A percentile compares a stretch with the other conserved stretches of the same genome.
Conservation (phyloP, 331 rosid genomes). For the Cydonia oblonga region DNA sequence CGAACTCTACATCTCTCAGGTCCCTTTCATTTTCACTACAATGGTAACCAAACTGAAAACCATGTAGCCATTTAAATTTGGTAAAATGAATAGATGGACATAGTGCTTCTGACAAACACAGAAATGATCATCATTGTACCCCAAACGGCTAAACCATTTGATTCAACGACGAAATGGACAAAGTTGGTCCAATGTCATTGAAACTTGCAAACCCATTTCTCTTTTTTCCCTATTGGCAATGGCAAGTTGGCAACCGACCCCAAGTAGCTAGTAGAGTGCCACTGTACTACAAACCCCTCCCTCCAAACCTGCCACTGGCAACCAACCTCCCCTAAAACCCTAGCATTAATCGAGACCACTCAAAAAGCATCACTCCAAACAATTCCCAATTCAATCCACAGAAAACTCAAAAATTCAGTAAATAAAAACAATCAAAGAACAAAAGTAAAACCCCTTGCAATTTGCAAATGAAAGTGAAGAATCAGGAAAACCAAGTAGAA, state of each 20-base stretch:
- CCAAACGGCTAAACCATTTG: not conserved
- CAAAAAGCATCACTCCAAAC: not conserved
- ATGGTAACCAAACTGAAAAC: not conserved
- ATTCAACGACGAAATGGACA: not conserved
- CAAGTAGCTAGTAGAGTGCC: not conserved
- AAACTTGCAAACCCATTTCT: not conserved
- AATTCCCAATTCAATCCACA: not conserved
- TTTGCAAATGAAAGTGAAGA: not conserved
- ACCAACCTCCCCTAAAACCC: constrained; percentile 3
- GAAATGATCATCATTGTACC: not conserved
- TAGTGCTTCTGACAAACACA: not conserved
- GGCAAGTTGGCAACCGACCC: not conserved
- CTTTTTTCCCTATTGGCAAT: not conserved
- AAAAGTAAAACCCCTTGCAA: not conserved
- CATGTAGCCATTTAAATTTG: not conserved
- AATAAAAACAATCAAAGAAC: not conserved
- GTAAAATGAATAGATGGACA: not conserved
- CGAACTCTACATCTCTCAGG: not conserved
- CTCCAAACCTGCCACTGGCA: not conserved
- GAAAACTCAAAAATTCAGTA: not conserved
- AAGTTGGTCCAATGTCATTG: no score
- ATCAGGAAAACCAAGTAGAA: not conserved
- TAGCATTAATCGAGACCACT: not conserved
- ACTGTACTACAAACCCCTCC: not conserved
- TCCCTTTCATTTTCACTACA: not conserved